Percentiles rank a stretch among this genome's conserved stretches.
phyloP scores from a whole-genome alignment of 805 yeast genomes.

The Ogataea populi-albae region DNA sequence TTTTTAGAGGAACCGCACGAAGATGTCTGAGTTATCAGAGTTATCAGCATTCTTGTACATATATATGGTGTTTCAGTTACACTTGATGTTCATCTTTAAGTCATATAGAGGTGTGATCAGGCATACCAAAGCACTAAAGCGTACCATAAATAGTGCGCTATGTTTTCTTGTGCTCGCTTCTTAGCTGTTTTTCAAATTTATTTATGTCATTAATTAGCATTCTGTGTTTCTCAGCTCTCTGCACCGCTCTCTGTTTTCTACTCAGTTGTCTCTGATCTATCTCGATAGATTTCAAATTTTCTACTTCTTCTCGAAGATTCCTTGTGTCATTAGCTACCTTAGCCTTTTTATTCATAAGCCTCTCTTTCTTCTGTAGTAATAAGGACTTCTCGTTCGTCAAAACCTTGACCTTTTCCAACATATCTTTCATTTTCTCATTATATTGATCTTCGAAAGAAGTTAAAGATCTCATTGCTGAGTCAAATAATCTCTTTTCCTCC shows the following conservation, averaged over 20 bases:
- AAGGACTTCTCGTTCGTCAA: slow-evolving; percentile 31
- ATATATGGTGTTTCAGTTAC: too few species aligned
- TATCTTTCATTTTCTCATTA: slow-evolving; percentile 23
- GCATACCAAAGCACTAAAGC: too few species aligned
- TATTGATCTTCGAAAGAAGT: slow-evolving; percentile 32
- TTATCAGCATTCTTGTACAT: too few species aligned
- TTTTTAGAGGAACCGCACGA: slow-evolving; percentile 17
- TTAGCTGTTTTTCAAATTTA: slow-evolving; percentile 24
- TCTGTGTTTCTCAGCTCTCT: slow-evolving; percentile 26
- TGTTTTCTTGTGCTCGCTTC: slow-evolving; percentile 10
- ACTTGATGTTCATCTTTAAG: too few species aligned
- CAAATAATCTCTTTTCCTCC: slow-evolving; percentile 38
- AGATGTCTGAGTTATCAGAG: too few species aligned
- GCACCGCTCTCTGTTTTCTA: slow-evolving; percentile 21
- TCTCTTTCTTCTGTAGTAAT: slow-evolving; percentile 33
- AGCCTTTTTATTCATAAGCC: slow-evolving; percentile 28
- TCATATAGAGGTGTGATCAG: too few species aligned
- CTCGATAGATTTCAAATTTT: slow-evolving; percentile 24
- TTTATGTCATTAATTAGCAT: slow-evolving; percentile 23
- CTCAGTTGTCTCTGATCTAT: slow-evolving; percentile 20
- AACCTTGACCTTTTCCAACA: slow-evolving; percentile 21
- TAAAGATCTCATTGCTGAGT: slow-evolving; percentile 32
- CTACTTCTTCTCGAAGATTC: slow-evolving; percentile 25
- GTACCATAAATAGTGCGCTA: too few species aligned
- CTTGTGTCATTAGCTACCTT: slow-evolving; percentile 29